Base-by-base conservation (phyloP, 1,284 basidiomycete species). In the Lentinus polychrous region DNA sequence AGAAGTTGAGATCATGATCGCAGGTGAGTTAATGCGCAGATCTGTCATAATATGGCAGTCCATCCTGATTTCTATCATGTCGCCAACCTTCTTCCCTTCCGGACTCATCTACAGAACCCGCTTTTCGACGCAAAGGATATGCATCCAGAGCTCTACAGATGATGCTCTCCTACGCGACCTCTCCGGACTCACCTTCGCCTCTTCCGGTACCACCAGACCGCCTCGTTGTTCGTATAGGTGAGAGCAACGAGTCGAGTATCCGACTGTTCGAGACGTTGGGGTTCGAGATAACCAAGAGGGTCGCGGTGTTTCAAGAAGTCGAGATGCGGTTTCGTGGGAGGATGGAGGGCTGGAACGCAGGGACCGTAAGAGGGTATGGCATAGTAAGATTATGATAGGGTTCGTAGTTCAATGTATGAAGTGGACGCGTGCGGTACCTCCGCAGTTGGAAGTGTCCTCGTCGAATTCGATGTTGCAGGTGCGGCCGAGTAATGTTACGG, bases 1-100 rank as follows among this genome's bases (percentile, higher is more conserved):
- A 2, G 78, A 79, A 53, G 68, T 80, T 17, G 91, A 94, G 58
- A 81, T 94, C 53, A 95, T 94, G 92, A 86, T 95, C 56, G 88
- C 89, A 45, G 80, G 84, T 79, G 52, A 48, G 73, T 53, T 44
- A 34, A 10, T 17, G 12, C 12, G 8, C 35, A 27, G 27, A 27
- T 27, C n/a, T n/a, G n/a, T n/a, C n/a, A n/a, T n/a, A n/a, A n/a
- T n/a, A n/a, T n/a, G n/a, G n/a, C n/a, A n/a, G n/a, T n/a, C n/a
- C n/a, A n/a, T n/a, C n/a, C n/a, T 27, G 4, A 27, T 27, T 27
- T 10, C 27, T 27, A 4, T 10, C 27, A 27, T 27, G 27, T 4
- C 10, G 27, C 10, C 10, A 10, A 27, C 27, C 5, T 27, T 27
- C 20, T 40, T 12, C 20, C 18, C 22, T 7, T 18, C 8, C 22